phyloP scores from a whole-genome alignment of 192 early-diverging fungal genomes.

The Coemansia sp. region DNA sequence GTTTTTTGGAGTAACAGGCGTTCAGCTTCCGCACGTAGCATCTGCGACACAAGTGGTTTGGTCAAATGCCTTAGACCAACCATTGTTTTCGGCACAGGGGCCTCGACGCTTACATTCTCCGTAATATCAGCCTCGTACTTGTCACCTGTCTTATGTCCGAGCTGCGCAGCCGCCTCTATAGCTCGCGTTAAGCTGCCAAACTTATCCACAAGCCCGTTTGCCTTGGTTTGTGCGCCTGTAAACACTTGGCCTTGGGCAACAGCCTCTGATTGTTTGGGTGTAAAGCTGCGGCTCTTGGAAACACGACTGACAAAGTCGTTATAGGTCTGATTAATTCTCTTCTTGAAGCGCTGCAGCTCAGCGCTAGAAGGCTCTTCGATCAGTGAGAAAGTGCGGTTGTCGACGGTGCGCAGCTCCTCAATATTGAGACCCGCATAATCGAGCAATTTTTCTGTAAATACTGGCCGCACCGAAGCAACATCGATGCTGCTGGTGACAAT shows the following conservation, averaged over 20 bases:
- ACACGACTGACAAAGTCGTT: constrained; percentile 60
- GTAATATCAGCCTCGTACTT: constrained; percentile 30
- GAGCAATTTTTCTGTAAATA: constrained; percentile 58
- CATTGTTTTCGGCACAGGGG: no score
- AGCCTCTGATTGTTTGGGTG: constrained; percentile 53
- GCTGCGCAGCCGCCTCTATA: constrained; percentile 36
- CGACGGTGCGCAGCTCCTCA: constrained; percentile 57
- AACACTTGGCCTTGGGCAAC: constrained; percentile 67
- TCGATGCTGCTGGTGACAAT: constrained; percentile 77
- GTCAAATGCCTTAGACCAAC: no score
- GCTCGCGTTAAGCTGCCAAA: constrained; percentile 58
- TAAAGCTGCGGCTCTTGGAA: constrained; percentile 57
- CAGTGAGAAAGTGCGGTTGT: constrained; percentile 52
- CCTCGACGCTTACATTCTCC: constrained; percentile 50
- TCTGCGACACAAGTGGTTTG: no score
- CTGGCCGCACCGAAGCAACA: constrained; percentile 60
- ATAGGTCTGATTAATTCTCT: constrained; percentile 57
- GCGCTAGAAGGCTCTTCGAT: constrained; percentile 53
- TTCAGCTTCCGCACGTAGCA: no score
- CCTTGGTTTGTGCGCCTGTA: constrained; percentile 60
- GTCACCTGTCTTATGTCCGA: background rate
- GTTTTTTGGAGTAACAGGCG: no score
- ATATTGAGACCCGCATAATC: constrained; percentile 62
- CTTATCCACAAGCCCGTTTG: constrained; percentile 64
- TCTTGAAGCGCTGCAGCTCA: constrained; percentile 53